Base-by-base conservation (phyloP, 1,139 yeast genomes). In the Pichia sp. region DNA sequence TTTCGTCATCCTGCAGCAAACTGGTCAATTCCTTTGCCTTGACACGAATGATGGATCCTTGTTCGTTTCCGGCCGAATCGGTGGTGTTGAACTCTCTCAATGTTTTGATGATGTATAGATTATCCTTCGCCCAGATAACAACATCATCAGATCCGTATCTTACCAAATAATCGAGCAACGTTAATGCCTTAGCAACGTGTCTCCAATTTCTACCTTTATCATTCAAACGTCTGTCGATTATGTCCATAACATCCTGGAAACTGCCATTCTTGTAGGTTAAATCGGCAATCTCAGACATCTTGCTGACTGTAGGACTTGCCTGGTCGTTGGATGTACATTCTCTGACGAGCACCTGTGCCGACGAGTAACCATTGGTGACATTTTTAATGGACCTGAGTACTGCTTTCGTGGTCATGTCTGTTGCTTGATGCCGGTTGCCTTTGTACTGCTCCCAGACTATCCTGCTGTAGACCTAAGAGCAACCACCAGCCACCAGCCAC, bases 181-280 rank as follows among this genome's bases (percentile, higher is more conserved):
- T 84, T 49, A 91, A 68, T 2, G 94, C 77, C 60, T 91, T 93
- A 47, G 94, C 91, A 30, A 91, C 91, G 60, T 91, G 99, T 48
- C 96, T 75, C 98, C 98, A 91, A 62, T 91, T 85, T 59, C 88
- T 91, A 42, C 98, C 98, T 66, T 88, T 88, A 56, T 91, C 98
- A 55, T 91, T 91, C 50, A 93, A 67, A 47, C 99, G 73, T 50
- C 88, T 78, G 62, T 88, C 98, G 37, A 91, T 62, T 86, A 93
- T 87, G 55, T 91, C 97, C 95, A 91, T 84, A 33, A 91, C 77
- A 53, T 88, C 96, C 53, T 86, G 71, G 49, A 88, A 78, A 49
- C 86, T 95, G 7, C 84, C 77, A 47, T 71, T 67, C 47, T 78
- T 82, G 56, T 74, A 82, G 2, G 96, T 83, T 49, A 73, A 67